A percentile compares a stretch with the other conserved stretches of the same genome.
Evolutionary conservation across 2,329 filamentous ascomycete genomes (phyloP).

Genomic region (Cladosporium velox): DNA sequence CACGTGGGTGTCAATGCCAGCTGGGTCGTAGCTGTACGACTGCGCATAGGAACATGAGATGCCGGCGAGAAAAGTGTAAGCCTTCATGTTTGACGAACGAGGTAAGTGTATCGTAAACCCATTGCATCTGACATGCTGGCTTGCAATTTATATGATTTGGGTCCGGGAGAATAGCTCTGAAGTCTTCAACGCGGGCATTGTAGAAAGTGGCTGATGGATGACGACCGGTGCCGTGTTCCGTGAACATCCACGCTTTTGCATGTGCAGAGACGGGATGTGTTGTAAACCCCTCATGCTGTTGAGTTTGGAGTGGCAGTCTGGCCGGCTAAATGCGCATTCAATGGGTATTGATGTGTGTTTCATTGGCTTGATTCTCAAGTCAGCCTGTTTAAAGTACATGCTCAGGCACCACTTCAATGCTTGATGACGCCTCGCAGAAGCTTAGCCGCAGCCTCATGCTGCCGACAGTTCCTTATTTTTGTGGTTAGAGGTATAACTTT

Average conservation of each 20-base stretch:
- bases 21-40: constrained; percentile 7
- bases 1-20: not conserved
- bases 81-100: not conserved
- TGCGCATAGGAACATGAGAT: not conserved
- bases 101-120: not conserved
- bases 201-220: not conserved
- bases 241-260: not conserved
- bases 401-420: not conserved
- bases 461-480: not conserved
- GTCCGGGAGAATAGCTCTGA: not conserved
- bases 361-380: not conserved
- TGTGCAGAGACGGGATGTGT: not conserved
- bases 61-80: not conserved
- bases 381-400: not conserved
- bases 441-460: constrained; percentile 1
- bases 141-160: not conserved
- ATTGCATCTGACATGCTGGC: not conserved
- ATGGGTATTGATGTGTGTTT: not conserved
- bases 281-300: not conserved
- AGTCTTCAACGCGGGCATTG: not conserved
- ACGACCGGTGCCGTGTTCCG: not conserved
- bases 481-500: not conserved
- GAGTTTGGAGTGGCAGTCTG: not conserved
- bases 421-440: constrained; percentile 1
- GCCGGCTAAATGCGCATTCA: not conserved